Conservation (phyloP, 2,329 filamentous ascomycete genomes). For the Thielaviopsis punctulata region DNA sequence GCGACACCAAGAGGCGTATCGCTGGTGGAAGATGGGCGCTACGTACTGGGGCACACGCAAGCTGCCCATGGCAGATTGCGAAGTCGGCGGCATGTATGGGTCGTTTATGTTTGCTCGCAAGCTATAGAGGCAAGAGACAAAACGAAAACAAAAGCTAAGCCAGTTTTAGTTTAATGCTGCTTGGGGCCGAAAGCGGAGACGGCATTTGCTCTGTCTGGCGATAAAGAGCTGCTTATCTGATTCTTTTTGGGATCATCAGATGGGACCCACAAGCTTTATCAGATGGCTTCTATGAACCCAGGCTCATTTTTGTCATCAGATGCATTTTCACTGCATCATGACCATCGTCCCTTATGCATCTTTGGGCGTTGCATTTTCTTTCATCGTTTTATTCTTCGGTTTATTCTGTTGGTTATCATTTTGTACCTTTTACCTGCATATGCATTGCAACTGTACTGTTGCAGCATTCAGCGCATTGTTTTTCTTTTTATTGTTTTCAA, state of each 20-base stretch:
- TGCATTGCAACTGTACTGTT: neutral
- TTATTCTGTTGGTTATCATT: neutral
- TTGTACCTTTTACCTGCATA: neutral
- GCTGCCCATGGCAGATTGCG: conserved; percentile 76
- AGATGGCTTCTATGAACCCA: no score
- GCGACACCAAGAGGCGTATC: conserved; percentile 28
- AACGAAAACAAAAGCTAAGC: neutral
- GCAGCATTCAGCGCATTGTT: neutral
- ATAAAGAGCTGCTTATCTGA: neutral
- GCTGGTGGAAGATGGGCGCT: conserved; percentile 71
- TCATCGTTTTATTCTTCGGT: neutral
- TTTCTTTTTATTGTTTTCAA: neutral
- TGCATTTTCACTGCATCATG: neutral
- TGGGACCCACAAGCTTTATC: no score
- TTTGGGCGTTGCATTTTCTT: neutral
- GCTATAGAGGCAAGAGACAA: conserved; percentile 22
- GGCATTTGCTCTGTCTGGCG: no score
- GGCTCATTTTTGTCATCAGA: neutral
- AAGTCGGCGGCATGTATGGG: conserved; percentile 90
- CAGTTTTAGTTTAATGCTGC: conserved; percentile 1
- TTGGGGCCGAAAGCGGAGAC: conserved; percentile 2
- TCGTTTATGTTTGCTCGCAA: conserved; percentile 46
- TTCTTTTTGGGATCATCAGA: neutral
- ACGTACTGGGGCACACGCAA: conserved; percentile 78
- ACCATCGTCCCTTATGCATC: neutral